Conservation (phyloP, 345 rosid species). For the Eucalyptus sideroxylon region DNA sequence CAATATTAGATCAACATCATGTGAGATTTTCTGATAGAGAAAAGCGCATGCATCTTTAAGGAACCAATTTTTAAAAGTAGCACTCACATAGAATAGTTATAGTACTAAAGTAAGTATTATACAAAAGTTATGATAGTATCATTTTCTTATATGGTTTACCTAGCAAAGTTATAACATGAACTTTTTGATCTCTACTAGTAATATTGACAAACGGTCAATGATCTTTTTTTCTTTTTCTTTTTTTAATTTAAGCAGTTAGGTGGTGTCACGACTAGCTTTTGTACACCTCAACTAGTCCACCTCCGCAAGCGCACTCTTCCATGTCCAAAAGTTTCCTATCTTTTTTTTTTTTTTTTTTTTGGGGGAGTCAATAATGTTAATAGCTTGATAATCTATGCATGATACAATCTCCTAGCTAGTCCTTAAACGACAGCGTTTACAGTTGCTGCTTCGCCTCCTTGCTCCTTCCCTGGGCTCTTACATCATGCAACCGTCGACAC, state of each 20-base stretch:
- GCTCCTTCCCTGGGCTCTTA: not conserved
- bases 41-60: not conserved
- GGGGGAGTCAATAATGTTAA: not conserved
- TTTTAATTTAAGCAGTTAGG: not conserved
- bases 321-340: not conserved
- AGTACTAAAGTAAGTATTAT: accelerated
- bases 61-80: not conserved
- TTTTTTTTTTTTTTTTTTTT: too few relatives aligned
- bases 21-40: not conserved
- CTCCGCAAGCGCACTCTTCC: not conserved
- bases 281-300: not conserved
- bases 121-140: not conserved
- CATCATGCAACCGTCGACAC: not conserved
- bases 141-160: not conserved
- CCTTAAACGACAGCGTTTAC: not conserved
- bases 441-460: not conserved
- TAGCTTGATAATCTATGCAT: not conserved
- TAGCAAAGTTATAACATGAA: not conserved
- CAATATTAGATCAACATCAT: not conserved
- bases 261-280: not conserved
- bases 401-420: not conserved
- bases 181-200: not conserved
- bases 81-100: not conserved
- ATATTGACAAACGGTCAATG: not conserved
- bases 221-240: not conserved